A percentile compares a stretch with the other conserved stretches of the same genome.
Evolutionary conservation across 805 yeast species (phyloP).

Genomic region (Kodamaea leandrae): DNA sequence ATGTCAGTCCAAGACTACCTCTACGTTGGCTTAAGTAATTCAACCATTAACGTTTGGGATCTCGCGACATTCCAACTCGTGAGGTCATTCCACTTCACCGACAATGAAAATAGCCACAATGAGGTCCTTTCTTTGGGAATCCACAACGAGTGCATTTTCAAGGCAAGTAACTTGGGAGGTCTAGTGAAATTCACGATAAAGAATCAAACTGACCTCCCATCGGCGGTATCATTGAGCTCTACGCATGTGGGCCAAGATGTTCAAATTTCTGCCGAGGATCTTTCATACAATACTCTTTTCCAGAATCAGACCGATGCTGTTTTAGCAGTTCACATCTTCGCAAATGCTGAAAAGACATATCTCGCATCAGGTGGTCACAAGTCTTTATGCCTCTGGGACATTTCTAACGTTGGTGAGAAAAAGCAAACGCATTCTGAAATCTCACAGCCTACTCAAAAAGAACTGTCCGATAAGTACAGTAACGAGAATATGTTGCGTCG

Average conservation of each 20-base stretch:
- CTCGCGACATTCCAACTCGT: conserved; percentile 73
- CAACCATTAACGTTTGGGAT: conserved; percentile 83
- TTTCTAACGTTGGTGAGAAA: conserved; percentile 23
- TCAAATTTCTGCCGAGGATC: conserved; percentile 13
- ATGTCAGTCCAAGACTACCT: conserved; percentile 63
- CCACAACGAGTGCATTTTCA: conserved; percentile 56
- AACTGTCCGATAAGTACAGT: conserved; percentile 24
- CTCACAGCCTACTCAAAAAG: neutral
- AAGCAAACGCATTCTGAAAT: neutral
- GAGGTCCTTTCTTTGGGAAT: conserved; percentile 59
- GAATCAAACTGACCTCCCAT: conserved; percentile 11
- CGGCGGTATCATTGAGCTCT: neutral
- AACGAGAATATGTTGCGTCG: conserved; percentile 65
- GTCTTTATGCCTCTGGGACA: conserved; percentile 71
- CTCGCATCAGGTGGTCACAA: conserved; percentile 73
- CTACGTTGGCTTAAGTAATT: conserved; percentile 78
- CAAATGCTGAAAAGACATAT: conserved; percentile 36
- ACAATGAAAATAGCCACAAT: conserved; percentile 20
- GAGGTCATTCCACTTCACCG: conserved; percentile 36
- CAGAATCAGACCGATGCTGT: conserved; percentile 26
- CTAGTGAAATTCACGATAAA: conserved; percentile 28
- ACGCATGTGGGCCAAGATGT: conserved; percentile 4
- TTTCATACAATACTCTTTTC: conserved; percentile 3
- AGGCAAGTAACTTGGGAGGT: conserved; percentile 53
- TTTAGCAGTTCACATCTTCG: conserved; percentile 53